Evolutionary conservation across 164 flowering plant species (phyloP), one percentile per base, ranked within the genome.

Genomic region (Magnolia changhungtana): DNA sequence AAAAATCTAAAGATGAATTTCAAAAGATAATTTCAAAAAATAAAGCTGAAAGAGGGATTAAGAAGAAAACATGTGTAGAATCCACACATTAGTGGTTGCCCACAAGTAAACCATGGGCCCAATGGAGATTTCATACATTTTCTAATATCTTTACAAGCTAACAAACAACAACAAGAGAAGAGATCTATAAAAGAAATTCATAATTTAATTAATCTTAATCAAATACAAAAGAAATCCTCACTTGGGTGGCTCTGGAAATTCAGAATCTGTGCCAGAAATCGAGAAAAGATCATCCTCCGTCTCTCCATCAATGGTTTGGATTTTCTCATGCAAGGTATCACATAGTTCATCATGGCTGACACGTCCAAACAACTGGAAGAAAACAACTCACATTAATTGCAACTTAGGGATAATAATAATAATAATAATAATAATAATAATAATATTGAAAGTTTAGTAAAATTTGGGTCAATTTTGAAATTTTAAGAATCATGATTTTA

Each of bases 341-440:
- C 74, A 73, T 18, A 73, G 67, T 67, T 73, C 67, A 37, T 73
- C 75, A n/a, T 73, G 75, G 37, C 75, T 59, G 50, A 73, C 75
- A 23, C 27, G 14, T 7, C 75, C 75, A 16, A 59, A 4, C 29
- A 73, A 67, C 75, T 73, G 67, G 16, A 27, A 21, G 18, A 72
- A 51, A 23, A n/a, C 61, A 10, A 55, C 2, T 55, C 18, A 16
- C 61, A 55, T 55, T 55, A 55, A 7, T 55, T 55, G 13, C 61
- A 55, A 55, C 16, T 55, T 27, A 27, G 29, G 29, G 29, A 27
- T 27, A 27, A 27, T 27, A 27, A 24, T 24, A 24, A 24, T 24
- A 24, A 24, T 24, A 24, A 24, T 24, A 24, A 24, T 24, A 24
- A 24, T 24, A 24, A 27, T 27, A 27, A 27, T 27, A 27, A 27